These are phyloP conservation scores for Pseudogymnoascus sp. DNA, from an alignment of 2,329 filamentous ascomycete species.

Conservation along the genomic window DNA sequence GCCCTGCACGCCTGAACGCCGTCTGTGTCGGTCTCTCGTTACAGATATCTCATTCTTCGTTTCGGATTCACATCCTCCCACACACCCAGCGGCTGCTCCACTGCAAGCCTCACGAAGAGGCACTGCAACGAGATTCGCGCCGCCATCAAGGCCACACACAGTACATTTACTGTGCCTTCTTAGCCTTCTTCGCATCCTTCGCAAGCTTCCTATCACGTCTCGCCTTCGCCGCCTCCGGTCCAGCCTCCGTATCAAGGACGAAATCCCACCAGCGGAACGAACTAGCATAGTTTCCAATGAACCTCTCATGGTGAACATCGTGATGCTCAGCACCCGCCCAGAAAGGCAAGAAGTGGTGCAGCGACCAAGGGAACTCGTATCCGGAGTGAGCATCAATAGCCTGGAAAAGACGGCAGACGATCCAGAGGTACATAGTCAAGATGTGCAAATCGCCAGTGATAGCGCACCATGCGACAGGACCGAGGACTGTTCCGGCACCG, in stretches of 20 bases:
- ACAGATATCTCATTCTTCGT: neutral
- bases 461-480: constrained; percentile 75
- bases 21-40: neutral
- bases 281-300: constrained; percentile 95
- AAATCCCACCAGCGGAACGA: constrained; percentile 99
- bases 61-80: neutral
- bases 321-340: constrained; percentile 97
- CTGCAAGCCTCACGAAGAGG: too few species aligned
- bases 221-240: constrained; percentile 75
- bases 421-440: constrained; percentile 97
- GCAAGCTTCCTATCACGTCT: constrained; percentile 68
- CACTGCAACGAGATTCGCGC: too few species aligned
- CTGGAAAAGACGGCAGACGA: constrained; percentile 85
- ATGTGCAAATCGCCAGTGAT: constrained; percentile 86
- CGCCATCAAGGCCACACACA: neutral
- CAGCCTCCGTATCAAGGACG: constrained; percentile 84
- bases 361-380: constrained; percentile 96
- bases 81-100: neutral
- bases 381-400: constrained; percentile 96
- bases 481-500: constrained; percentile 75
- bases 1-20: constrained; percentile 3
- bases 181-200: constrained; percentile 59
- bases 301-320: constrained; percentile 95
- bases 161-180: constrained; percentile 31
- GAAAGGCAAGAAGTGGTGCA: constrained; percentile 93